Evolutionary conservation across 768 basidiomycete genomes (phyloP).

Genomic region (Hericium coralloides): DNA sequence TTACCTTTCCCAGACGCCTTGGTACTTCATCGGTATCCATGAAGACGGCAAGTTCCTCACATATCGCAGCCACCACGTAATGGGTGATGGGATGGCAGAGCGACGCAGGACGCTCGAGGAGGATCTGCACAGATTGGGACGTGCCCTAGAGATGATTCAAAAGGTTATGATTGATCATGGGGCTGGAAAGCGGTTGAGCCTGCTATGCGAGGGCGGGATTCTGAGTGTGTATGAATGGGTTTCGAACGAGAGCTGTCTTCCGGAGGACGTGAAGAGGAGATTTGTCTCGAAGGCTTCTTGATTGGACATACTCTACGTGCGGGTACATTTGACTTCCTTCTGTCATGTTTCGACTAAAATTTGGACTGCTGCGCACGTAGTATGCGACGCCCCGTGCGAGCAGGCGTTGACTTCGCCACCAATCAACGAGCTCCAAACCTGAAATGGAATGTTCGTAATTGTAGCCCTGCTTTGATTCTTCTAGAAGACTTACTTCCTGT

Average conservation of each 20-base stretch:
- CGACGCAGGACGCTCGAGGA: constrained; percentile 16
- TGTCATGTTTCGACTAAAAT: background rate
- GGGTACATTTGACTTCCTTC: background rate
- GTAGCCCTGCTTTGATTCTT: too few relatives aligned
- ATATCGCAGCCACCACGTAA: constrained; percentile 34
- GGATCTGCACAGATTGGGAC: constrained; percentile 15
- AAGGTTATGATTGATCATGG: constrained; percentile 13
- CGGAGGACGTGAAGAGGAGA: background rate
- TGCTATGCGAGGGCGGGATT: constrained; percentile 7
- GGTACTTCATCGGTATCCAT: constrained; percentile 53
- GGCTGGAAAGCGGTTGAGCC: constrained; percentile 6
- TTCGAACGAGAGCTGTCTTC: background rate
- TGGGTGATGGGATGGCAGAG: constrained; percentile 12
- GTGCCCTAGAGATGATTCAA: constrained; percentile 12
- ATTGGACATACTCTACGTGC: background rate
- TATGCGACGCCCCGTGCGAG: background rate
- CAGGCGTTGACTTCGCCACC: background rate
- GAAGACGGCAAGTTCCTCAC: constrained; percentile 39
- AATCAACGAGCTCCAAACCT: background rate
- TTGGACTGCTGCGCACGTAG: background rate
- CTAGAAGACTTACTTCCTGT: too few relatives aligned
- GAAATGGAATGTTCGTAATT: background rate
- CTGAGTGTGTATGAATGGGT: constrained; percentile 6
- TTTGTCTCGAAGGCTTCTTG: background rate
- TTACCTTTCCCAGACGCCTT: constrained; percentile 57